Evolutionary conservation across 768 basidiomycete species (phyloP).

Genomic region (Pulveroboletus sp.): DNA sequence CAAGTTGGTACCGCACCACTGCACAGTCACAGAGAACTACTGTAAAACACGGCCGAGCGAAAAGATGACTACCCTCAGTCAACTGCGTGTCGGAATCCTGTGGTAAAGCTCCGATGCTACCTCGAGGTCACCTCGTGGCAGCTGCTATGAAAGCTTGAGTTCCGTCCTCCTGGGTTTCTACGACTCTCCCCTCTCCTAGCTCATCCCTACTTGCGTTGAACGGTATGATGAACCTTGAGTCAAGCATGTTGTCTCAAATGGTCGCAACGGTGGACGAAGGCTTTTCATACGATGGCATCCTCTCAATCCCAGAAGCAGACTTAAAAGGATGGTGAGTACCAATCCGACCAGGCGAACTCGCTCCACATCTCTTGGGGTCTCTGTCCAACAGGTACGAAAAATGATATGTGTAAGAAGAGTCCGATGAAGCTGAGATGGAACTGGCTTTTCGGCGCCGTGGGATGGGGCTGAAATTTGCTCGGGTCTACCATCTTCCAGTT

Average conservation of each 20-base stretch:
- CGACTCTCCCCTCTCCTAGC: not conserved
- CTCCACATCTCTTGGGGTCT: not conserved
- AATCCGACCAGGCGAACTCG: conserved; percentile 2
- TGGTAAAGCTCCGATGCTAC: too few species aligned
- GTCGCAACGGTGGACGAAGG: not conserved
- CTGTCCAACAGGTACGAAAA: not conserved
- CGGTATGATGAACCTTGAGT: not conserved
- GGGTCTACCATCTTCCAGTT: too few species aligned
- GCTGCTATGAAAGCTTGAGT: not conserved
- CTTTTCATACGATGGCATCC: conserved; percentile 5
- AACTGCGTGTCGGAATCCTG: too few species aligned
- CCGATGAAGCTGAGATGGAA: not conserved
- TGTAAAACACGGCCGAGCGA: not conserved
- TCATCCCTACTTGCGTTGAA: not conserved
- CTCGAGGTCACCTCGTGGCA: too few species aligned
- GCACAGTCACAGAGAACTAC: not conserved
- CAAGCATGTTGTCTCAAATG: not conserved
- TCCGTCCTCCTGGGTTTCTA: not conserved
- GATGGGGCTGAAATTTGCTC: not conserved
- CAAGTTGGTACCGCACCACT: too few species aligned
- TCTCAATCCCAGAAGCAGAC: conserved; percentile 6
- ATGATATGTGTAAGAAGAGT: not conserved
- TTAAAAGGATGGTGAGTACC: conserved; percentile 2
- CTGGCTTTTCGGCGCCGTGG: not conserved
- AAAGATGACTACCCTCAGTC: too few species aligned